phyloP scores from a whole-genome alignment of 2,329 filamentous ascomycete species.

The Hymenoscyphus fraxineus region DNA sequence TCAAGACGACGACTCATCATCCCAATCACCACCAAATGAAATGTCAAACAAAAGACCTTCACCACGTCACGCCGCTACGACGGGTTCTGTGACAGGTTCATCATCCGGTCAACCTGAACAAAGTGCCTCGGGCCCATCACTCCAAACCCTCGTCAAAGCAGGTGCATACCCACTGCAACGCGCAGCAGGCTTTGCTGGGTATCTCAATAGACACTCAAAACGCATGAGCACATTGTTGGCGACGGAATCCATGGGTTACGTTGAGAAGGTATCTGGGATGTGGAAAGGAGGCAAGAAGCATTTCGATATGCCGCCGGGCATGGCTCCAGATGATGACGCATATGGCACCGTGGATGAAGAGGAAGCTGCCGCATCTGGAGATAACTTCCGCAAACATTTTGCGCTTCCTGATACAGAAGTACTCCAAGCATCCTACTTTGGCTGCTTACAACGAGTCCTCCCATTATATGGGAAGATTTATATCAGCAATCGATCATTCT shows the following conservation, averaged over 20 bases:
- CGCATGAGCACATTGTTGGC: conserved; percentile 79
- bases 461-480: conserved; percentile 97
- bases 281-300: conserved; percentile 89
- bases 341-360: conserved; percentile 57
- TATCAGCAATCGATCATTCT: conserved; percentile 81
- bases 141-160: conserved; percentile 56
- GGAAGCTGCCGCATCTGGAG: conserved; percentile 63
- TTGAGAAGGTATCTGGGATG: conserved; percentile 96
- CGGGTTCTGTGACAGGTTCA: conserved; percentile 25
- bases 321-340: conserved; percentile 51
- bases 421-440: conserved; percentile 85
- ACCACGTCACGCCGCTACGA: conserved; percentile 21
- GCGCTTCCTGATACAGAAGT: conserved; percentile 79
- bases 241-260: conserved; percentile 91
- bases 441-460: conserved; percentile 82
- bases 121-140: conserved; percentile 45
- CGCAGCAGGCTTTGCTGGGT: conserved; percentile 78
- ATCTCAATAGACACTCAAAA: conserved; percentile 73
- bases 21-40: conserved; percentile 25
- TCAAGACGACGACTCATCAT: conserved; percentile 16
- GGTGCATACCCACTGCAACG: conserved; percentile 78
- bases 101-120: conserved; percentile 27
- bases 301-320: conserved; percentile 63
- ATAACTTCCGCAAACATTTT: conserved; percentile 87
- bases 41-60: conserved; percentile 15